These are phyloP conservation scores for Gastrolobium villosum DNA, from an alignment of 306 rosid genomes.

Conservation along the genomic window DNA sequence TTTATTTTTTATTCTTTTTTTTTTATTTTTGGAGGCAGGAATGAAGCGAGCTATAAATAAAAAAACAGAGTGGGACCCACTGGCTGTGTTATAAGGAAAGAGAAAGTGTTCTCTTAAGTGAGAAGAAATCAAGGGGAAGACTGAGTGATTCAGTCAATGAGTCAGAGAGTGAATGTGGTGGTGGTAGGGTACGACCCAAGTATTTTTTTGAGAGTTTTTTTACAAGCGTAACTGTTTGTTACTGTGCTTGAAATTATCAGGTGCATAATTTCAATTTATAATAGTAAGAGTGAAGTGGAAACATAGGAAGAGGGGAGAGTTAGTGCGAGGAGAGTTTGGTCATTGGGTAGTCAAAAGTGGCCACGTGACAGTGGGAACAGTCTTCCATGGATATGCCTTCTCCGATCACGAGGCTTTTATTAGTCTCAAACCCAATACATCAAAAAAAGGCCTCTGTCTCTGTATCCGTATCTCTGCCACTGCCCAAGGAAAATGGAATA, in stretches of 20 bases:
- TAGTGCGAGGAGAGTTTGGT: constrained; percentile 48
- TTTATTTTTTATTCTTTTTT: too few species aligned
- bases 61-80: constrained; percentile 26
- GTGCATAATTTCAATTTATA: constrained; percentile 18
- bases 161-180: constrained; percentile 12
- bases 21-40: constrained; percentile 45
- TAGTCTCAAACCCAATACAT: constrained; percentile 64
- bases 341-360: constrained; percentile 81
- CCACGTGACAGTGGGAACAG: constrained; percentile 98
- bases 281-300: not conserved
- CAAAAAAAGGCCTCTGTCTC: constrained; percentile 76
- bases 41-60: not conserved
- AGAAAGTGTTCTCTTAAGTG: not conserved
- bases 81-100: not conserved
- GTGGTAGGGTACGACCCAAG: constrained; percentile 52
- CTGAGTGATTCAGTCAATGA: constrained; percentile 48
- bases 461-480: constrained; percentile 79
- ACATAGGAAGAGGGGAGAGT: constrained; percentile 2
- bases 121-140: constrained; percentile 35
- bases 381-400: constrained; percentile 93
- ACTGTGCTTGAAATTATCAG: not conserved
- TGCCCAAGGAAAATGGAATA: constrained; percentile 88
- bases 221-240: constrained; percentile 26
- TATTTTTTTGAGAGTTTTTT: constrained; percentile 27
- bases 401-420: constrained; percentile 96